A percentile compares a stretch with the other conserved stretches of the same genome.
Conservation (phyloP, 768 basidiomycete genomes). For the Amylocystis lapponica region DNA sequence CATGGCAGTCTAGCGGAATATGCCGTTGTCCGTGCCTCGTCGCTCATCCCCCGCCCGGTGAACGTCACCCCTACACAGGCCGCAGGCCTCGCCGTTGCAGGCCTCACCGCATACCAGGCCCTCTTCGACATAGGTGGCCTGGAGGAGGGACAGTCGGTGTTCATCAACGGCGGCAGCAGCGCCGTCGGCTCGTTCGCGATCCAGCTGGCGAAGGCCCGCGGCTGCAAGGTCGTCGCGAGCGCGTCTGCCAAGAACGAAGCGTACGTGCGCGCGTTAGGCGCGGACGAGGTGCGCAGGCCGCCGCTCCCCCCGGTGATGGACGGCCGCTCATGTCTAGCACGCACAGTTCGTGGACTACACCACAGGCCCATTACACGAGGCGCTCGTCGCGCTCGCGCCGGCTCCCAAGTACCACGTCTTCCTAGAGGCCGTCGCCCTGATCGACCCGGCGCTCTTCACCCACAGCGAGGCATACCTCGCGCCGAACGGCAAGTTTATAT, state of each 20-base stretch:
- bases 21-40: conserved; percentile 35
- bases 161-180: conserved; percentile 69
- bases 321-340: not conserved
- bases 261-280: conserved; percentile 54
- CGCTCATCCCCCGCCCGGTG: conserved; percentile 39
- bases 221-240: conserved; percentile 50
- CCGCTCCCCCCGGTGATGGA: not conserved
- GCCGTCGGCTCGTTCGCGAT: conserved; percentile 67
- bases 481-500: conserved; percentile 46
- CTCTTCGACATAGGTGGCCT: conserved; percentile 43
- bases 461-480: conserved; percentile 48
- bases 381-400: conserved; percentile 40
- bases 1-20: conserved; percentile 62
- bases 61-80: conserved; percentile 51
- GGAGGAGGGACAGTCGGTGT: conserved; percentile 53
- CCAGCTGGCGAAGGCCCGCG: conserved; percentile 63
- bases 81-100: conserved; percentile 54
- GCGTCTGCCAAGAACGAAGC: conserved; percentile 57
- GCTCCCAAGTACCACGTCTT: conserved; percentile 50
- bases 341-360: conserved; percentile 61
- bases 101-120: conserved; percentile 52
- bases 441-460: conserved; percentile 44
- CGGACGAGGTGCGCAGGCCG: conserved; percentile 48
- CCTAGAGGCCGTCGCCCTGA: conserved; percentile 50
- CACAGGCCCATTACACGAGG: conserved; percentile 39